Base-by-base conservation (phyloP, 257 asterid species). In the Prunella vulgaris region DNA sequence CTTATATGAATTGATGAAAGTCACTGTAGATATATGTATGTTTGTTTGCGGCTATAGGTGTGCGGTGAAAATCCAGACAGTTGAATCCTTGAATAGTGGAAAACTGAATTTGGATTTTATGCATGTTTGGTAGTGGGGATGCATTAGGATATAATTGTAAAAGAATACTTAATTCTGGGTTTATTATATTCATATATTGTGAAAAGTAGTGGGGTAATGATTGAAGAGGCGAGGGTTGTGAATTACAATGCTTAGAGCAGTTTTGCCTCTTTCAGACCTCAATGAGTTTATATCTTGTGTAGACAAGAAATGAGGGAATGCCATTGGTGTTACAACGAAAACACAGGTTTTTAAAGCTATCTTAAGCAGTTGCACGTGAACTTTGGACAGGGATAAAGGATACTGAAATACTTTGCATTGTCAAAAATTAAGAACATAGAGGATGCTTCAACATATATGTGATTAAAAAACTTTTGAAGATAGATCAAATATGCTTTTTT, bases 341-440 rank as follows among this genome's bases (percentile, higher is more conserved):
- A 18, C 66, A 44, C 66, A 64, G 58, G 64, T 22, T 64, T 15
- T 46, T 51, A 66, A 48, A 62, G 66, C 38, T 59, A 33, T 30
- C 57, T 22, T 37, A 13, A 20, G 32, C 32, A 24, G 14, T 21
- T 60, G 30, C 58, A 54, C 5, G 5, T 48, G 54, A 7, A 48
- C 21, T 48, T 52, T 72, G 71, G 65, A 64, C 46, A 22, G 6
- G 33, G 46, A 27, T 21, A 33, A 21, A 6, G 30, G 48, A 15
- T 20, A 0, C 52, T 18, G 53, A 5, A 18, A 32, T 18, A 53
- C 35, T 60, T 44, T 32, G 37, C 37, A 7, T 59, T 20, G 22
- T 48, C 32, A 42, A 28, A 14, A 28, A 4, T 40, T 69, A 71
- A 48, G 15, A 13, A 48, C n/a, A 17, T 14, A 48, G 5, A 6